Conservation (phyloP, 805 yeast genomes). For the Candida ulmi region DNA sequence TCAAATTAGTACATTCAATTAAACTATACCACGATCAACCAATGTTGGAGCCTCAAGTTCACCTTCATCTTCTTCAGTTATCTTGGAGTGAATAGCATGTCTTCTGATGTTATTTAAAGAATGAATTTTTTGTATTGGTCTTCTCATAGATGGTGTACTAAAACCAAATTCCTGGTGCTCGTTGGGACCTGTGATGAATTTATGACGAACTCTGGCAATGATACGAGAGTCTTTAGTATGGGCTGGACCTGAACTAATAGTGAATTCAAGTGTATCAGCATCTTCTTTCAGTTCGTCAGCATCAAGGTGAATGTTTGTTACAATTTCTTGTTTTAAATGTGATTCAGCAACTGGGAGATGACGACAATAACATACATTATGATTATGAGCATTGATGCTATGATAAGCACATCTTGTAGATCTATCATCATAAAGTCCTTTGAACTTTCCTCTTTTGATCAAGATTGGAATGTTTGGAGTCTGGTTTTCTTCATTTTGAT, state of each 20-base stretch:
- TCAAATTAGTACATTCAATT: too few species aligned
- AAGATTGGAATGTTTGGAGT: background rate
- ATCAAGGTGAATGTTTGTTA: too few species aligned
- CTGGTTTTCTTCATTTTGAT: background rate
- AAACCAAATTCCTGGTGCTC: background rate
- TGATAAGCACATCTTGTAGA: constrained; percentile 16
- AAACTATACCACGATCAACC: too few species aligned
- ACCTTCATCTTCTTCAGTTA: background rate
- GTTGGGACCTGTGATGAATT: background rate
- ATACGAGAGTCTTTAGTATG: background rate
- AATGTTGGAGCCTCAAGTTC: background rate
- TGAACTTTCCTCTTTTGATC: constrained; percentile 23
- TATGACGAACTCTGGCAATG: constrained; percentile 3
- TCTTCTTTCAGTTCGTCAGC: too few species aligned
- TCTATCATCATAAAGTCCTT: constrained; percentile 24
- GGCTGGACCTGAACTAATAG: too few species aligned
- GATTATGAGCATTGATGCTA: background rate
- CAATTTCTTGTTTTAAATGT: constrained; percentile 4
- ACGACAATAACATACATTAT: constrained; percentile 8
- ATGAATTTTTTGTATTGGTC: background rate
- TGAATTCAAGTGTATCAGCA: too few species aligned
- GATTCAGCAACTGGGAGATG: constrained; percentile 12
- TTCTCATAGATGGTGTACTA: background rate
- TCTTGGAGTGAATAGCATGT: background rate
- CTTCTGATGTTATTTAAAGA: constrained; percentile 1